Percentiles rank a stretch among this genome's conserved stretches.
Conservation (phyloP, 768 basidiomycete species). For the Pleurotus citrinopileatus region DNA sequence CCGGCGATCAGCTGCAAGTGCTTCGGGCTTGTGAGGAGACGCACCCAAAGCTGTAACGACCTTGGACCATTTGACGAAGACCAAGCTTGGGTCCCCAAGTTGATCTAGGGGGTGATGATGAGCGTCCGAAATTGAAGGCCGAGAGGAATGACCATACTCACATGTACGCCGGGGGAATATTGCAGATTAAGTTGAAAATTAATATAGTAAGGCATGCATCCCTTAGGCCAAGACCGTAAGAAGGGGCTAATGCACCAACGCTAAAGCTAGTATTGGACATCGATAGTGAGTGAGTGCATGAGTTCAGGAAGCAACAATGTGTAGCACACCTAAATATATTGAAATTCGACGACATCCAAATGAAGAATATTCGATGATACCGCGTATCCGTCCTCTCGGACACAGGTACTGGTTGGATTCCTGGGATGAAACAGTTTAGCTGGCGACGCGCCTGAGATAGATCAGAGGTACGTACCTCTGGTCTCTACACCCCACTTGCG, state of each 20-base stretch:
- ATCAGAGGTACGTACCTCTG: background rate
- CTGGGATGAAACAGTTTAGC: slow-evolving; percentile 16
- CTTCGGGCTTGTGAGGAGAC: slow-evolving; percentile 7
- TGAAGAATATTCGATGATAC: slow-evolving; percentile 69
- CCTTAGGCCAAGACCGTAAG: slow-evolving; percentile 56
- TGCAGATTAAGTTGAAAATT: slow-evolving; percentile 65
- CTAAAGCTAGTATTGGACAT: slow-evolving; percentile 45
- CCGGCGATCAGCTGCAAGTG: slow-evolving; percentile 11
- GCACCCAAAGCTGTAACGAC: slow-evolving; percentile 40
- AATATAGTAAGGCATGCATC: slow-evolving; percentile 65
- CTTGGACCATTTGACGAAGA: slow-evolving; percentile 82
- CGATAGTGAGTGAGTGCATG: background rate
- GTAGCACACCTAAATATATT: slow-evolving; percentile 51
- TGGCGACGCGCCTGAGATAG: background rate
- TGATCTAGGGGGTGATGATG: slow-evolving; percentile 21
- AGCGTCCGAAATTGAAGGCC: background rate
- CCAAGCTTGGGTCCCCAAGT: slow-evolving; percentile 86
- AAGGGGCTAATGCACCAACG: slow-evolving; percentile 64
- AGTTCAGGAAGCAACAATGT: background rate
- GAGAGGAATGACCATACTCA: slow-evolving; percentile 20
- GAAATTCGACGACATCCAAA: slow-evolving; percentile 73
- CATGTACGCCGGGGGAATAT: slow-evolving; percentile 61
- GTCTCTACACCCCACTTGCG: background rate
- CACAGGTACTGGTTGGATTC: slow-evolving; percentile 53
- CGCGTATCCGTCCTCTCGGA: slow-evolving; percentile 59